Conservation (phyloP, 2,329 filamentous ascomycete genomes). For the Ophiostoma sp. region DNA sequence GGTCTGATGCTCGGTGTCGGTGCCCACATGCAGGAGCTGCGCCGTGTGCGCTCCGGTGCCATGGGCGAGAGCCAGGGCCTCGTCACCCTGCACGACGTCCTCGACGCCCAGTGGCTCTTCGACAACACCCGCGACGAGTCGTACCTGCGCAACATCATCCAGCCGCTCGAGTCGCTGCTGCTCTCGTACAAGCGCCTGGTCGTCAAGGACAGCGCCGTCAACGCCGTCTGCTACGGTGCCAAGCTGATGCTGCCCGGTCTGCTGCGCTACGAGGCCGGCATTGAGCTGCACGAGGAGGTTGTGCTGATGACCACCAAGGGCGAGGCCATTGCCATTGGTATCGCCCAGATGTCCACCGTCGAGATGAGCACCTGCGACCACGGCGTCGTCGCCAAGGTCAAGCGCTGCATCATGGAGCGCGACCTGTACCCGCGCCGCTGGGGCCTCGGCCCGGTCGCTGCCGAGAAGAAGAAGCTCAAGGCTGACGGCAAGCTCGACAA, state of each 20-base stretch:
- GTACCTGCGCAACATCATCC: constrained; percentile 84
- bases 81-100: constrained; percentile 89
- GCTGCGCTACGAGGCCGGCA: constrained; percentile 59
- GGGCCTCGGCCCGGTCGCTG: constrained; percentile 87
- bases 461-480: constrained; percentile 99
- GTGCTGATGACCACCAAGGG: constrained; percentile 99
- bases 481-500: constrained; percentile 97
- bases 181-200: constrained; percentile 94
- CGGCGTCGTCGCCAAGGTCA: constrained; percentile 96
- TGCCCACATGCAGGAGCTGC: constrained; percentile 96
- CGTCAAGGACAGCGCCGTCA: constrained; percentile 94
- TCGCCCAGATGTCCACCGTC: constrained; percentile 96
- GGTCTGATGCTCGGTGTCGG: constrained; percentile 45
- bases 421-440: constrained; percentile 95
- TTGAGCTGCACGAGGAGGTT: constrained; percentile 87
- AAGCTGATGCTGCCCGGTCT: constrained; percentile 98
- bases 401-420: constrained; percentile 99
- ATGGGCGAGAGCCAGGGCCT: constrained; percentile 88
- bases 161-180: constrained; percentile 86
- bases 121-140: constrained; percentile 95
- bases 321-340: constrained; percentile 93
- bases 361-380: constrained; percentile 97
- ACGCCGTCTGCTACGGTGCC: constrained; percentile 96
- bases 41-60: constrained; percentile 86
- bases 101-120: constrained; percentile 92